Evolutionary conservation across 2,329 filamentous ascomycete genomes (phyloP).

Genomic region (Huntiella decipiens): DNA sequence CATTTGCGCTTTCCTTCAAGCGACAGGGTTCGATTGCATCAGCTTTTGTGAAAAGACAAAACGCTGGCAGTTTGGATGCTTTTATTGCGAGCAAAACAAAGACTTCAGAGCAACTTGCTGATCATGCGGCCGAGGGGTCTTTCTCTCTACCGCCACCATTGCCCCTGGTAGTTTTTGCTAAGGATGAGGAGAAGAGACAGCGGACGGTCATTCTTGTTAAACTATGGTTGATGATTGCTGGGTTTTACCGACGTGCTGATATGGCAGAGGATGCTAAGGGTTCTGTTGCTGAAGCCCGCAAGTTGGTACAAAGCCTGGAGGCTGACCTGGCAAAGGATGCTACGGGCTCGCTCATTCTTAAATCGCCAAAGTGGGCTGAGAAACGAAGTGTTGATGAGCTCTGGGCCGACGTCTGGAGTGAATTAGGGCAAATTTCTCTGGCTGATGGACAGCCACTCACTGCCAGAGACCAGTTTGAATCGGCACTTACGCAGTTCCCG

Average conservation of each 20-base stretch:
- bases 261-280: constrained; percentile 64
- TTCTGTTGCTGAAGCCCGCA: constrained; percentile 64
- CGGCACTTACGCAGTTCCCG: constrained; percentile 57
- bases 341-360: constrained; percentile 42
- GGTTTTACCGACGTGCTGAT: constrained; percentile 66
- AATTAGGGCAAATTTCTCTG: constrained; percentile 51
- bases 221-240: constrained; percentile 80
- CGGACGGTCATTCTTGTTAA: constrained; percentile 43
- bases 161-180: constrained; percentile 34
- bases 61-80: constrained; percentile 27
- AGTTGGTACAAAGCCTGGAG: constrained; percentile 55
- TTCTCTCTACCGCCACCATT: constrained; percentile 28
- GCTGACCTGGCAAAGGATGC: constrained; percentile 41
- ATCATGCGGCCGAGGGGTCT: constrained; percentile 22
- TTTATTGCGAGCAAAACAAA: constrained; percentile 24
- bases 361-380: constrained; percentile 54
- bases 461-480: constrained; percentile 63
- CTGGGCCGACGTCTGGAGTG: constrained; percentile 65
- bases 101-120: constrained; percentile 21
- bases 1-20: constrained; percentile 25
- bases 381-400: constrained; percentile 67
- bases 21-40: constrained; percentile 22
- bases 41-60: constrained; percentile 25
- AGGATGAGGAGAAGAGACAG: constrained; percentile 31
- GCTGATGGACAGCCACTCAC: constrained; percentile 43